These are phyloP conservation scores for Hyphodiscus hymeniophilus DNA, from an alignment of 495 filamentous ascomycete species.

Conservation along the genomic window DNA sequence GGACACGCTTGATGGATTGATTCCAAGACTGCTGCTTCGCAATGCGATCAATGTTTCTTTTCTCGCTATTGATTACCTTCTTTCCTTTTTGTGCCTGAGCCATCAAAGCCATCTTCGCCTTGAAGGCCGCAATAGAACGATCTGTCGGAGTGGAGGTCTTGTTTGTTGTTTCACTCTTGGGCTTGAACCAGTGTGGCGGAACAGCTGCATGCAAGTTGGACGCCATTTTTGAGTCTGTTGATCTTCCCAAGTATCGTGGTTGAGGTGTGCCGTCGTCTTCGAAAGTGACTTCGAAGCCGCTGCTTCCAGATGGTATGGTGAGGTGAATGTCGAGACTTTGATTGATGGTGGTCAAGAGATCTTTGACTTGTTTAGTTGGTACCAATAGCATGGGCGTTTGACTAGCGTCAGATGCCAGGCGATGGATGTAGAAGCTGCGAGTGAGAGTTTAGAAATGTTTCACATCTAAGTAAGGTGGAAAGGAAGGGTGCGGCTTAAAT, in stretches of 20 bases:
- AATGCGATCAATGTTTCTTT: constrained; percentile 35
- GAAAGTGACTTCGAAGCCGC: constrained; percentile 48
- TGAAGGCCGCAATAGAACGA: constrained; percentile 34
- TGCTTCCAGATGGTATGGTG: constrained; percentile 40
- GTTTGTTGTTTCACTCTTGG: constrained; percentile 2
- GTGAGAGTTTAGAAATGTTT: neutral
- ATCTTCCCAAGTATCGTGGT: constrained; percentile 57
- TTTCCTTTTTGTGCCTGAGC: constrained; percentile 35
- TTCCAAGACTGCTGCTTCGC: constrained; percentile 38
- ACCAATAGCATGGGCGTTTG: constrained; percentile 53
- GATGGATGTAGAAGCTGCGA: constrained; percentile 58
- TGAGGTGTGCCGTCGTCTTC: constrained; percentile 42
- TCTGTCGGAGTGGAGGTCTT: constrained; percentile 6
- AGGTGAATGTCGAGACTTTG: constrained; percentile 35
- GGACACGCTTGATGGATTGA: constrained; percentile 47
- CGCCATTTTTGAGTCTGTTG: constrained; percentile 27
- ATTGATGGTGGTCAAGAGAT: constrained; percentile 54
- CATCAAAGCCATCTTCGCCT: constrained; percentile 36
- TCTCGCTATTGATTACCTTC: constrained; percentile 37
- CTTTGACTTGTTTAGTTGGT: constrained; percentile 50
- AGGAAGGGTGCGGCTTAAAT: too few relatives aligned
- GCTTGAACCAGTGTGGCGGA: constrained; percentile 18
- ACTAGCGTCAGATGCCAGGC: constrained; percentile 30
- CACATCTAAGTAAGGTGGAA: neutral
- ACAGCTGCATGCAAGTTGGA: constrained; percentile 29